Conservation (phyloP, 345 rosid genomes). For the Gossypium bickii region DNA sequence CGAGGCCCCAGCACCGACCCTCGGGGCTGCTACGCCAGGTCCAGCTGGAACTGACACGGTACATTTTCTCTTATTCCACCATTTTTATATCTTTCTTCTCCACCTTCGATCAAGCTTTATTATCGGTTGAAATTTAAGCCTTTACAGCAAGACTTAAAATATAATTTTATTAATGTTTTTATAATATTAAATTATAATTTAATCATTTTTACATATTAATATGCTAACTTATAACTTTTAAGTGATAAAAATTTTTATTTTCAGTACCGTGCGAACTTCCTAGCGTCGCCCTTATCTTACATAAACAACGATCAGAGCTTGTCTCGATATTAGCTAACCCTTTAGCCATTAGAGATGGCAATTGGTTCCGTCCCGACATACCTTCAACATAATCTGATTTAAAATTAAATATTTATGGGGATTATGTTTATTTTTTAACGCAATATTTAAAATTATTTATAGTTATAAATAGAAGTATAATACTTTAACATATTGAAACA, state of each 20-base stretch:
- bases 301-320: not conserved
- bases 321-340: not conserved
- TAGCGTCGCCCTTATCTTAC: no score
- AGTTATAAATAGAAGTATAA: rapidly evolving
- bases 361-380: no score
- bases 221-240: no score
- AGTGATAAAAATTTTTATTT: no score
- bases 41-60: constrained; percentile 37
- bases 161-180: no score
- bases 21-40: constrained; percentile 34
- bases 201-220: not conserved
- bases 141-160: no score
- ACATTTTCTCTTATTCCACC: not conserved
- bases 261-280: no score
- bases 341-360: not conserved
- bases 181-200: not conserved
- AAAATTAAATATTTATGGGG: no score
- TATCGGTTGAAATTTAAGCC: not conserved
- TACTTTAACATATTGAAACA: rapidly evolving
- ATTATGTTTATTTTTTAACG: no score
- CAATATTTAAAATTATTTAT: no score
- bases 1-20: constrained; percentile 32
- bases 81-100: not conserved
- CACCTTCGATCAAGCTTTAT: not conserved
- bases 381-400: no score